Evolutionary conservation across 2,329 filamentous ascomycete species (phyloP).

Genomic region (Teratosphaeria viscida): DNA sequence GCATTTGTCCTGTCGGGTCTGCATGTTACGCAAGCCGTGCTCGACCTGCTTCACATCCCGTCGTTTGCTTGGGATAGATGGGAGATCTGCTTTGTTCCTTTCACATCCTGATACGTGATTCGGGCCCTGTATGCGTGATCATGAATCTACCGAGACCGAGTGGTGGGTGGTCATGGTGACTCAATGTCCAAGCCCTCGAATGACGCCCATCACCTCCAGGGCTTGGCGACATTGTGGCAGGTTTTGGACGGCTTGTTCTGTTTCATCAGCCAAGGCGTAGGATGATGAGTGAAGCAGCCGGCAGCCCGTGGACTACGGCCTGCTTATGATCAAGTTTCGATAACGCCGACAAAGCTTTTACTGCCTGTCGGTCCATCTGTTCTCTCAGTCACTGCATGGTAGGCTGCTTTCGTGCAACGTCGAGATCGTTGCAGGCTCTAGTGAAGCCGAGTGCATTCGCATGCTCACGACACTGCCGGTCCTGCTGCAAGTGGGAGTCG

Average conservation of each 20-base stretch:
- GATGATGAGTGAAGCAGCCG: not conserved
- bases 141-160: no score
- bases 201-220: no score
- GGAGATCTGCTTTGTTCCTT: no score
- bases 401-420: constrained; percentile 1
- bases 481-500: not conserved
- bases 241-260: not conserved
- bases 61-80: no score
- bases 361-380: not conserved
- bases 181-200: no score
- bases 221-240: no score
- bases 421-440: constrained; percentile 6
- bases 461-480: constrained; percentile 10
- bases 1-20: not conserved
- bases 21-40: no score
- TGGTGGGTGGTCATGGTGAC: no score
- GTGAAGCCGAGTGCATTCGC: constrained; percentile 7
- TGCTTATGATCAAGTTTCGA: not conserved
- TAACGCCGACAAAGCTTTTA: not conserved
- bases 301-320: not conserved
- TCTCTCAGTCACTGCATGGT: not conserved
- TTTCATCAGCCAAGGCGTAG: not conserved
- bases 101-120: no score
- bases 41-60: no score
- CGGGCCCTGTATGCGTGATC: no score